A percentile compares a stretch with the other conserved stretches of the same genome.
Evolutionary conservation across 2,329 filamentous ascomycete genomes (phyloP).

Genomic region (Pestalotiopsis sp.): DNA sequence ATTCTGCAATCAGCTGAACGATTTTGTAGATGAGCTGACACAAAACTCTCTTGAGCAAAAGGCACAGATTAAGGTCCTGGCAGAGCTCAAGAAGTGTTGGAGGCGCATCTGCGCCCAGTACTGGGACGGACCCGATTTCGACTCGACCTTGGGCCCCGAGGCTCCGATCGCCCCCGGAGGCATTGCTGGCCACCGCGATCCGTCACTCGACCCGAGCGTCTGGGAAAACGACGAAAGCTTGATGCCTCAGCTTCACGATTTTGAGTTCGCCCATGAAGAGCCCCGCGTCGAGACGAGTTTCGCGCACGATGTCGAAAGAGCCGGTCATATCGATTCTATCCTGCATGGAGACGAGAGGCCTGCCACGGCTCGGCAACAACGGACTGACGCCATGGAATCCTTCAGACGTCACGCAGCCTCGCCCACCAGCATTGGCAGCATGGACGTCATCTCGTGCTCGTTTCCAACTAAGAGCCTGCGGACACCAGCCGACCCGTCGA

Average conservation of each 20-base stretch:
- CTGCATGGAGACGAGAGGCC: constrained; percentile 43
- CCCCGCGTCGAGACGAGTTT: constrained; percentile 38
- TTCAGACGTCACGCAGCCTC: constrained; percentile 31
- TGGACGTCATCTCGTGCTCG: constrained; percentile 64
- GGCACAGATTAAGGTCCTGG: constrained; percentile 77
- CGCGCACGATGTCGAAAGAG: constrained; percentile 45
- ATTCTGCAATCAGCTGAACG: constrained; percentile 82
- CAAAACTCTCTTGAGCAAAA: constrained; percentile 45
- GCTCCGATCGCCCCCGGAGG: constrained; percentile 75
- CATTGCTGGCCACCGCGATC: constrained; percentile 61
- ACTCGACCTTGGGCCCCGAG: constrained; percentile 60
- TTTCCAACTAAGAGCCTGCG: constrained; percentile 56
- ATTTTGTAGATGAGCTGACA: constrained; percentile 57
- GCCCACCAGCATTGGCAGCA: constrained; percentile 57
- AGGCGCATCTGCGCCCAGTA: constrained; percentile 84
- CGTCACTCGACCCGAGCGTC: constrained; percentile 53
- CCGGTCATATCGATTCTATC: constrained; percentile 49
- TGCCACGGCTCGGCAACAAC: constrained; percentile 43
- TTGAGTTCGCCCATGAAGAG: constrained; percentile 31
- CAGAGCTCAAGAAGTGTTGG: constrained; percentile 97
- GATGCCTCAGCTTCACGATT: constrained; percentile 44
- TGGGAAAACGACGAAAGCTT: constrained; percentile 48
- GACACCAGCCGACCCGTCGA: constrained; percentile 37
- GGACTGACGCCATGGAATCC: constrained; percentile 9
- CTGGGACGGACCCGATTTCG: constrained; percentile 76